Percentiles rank a stretch among this genome's conserved stretches.
Conservation (phyloP, 345 rosid species). For the Citrus medica region DNA sequence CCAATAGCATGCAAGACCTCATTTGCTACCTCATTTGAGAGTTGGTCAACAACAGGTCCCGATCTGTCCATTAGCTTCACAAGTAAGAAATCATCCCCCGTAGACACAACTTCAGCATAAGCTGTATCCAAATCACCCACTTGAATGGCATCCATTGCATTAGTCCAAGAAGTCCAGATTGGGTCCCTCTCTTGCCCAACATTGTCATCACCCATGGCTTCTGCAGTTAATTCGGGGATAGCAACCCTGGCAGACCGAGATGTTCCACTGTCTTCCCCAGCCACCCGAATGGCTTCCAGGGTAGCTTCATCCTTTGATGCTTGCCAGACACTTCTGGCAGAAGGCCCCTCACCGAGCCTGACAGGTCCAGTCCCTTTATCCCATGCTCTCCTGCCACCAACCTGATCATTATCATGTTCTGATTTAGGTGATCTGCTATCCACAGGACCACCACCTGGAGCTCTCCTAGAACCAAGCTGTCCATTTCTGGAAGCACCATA, state of each 20-base stretch:
- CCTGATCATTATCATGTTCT: constrained; percentile 68
- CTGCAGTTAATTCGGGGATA: constrained; percentile 76
- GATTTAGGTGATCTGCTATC: constrained; percentile 66
- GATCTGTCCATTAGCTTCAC: constrained; percentile 94
- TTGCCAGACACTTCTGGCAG: constrained; percentile 99
- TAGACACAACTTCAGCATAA: constrained; percentile 74
- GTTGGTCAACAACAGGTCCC: constrained; percentile 85
- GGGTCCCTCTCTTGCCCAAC: constrained; percentile 72
- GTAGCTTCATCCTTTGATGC: constrained; percentile 99
- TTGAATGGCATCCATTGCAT: constrained; percentile 90
- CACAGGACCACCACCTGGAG: constrained; percentile 41
- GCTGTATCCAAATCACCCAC: constrained; percentile 89
- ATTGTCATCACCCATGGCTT: constrained; percentile 77
- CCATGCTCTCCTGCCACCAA: constrained; percentile 82
- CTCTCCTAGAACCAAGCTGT: constrained; percentile 60
- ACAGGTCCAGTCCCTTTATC: constrained; percentile 66
- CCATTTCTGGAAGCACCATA: constrained; percentile 71
- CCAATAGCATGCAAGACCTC: constrained; percentile 70
- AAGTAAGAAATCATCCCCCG: constrained; percentile 81
- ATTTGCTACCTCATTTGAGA: constrained; percentile 72
- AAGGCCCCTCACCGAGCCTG: constrained; percentile 96
- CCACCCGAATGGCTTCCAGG: constrained; percentile 95
- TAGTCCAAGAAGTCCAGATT: constrained; percentile 86
- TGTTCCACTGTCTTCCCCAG: constrained; percentile 83
- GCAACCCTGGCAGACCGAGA: constrained; percentile 57